phyloP scores from a whole-genome alignment of 2,329 filamentous ascomycete species.

The Xylariaceae sp. region DNA sequence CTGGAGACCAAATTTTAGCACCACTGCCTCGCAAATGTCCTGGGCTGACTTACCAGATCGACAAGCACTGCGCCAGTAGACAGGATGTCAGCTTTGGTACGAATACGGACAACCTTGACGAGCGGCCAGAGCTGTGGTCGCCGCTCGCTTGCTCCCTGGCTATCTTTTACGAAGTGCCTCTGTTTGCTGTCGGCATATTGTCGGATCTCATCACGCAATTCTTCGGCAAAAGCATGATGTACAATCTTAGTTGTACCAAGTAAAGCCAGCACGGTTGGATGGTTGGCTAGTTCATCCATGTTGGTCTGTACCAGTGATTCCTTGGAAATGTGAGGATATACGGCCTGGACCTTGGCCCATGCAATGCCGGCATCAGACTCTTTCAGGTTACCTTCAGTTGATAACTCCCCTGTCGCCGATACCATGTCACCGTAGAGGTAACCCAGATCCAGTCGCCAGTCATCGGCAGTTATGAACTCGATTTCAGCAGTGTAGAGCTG shows the following conservation, averaged over 20 bases:
- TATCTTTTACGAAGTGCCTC: conserved; percentile 12
- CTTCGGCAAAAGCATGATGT: conserved; percentile 23
- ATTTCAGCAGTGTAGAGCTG: conserved; percentile 45
- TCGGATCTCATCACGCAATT: conserved; percentile 40
- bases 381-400: conserved; percentile 28
- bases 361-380: conserved; percentile 36
- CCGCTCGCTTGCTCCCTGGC: neutral
- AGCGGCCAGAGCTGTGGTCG: conserved; percentile 33
- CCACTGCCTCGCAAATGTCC: neutral
- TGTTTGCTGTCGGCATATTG: conserved; percentile 49
- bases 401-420: conserved; percentile 29
- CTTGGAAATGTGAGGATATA: conserved; percentile 22
- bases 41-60: conserved; percentile 35
- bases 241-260: conserved; percentile 40
- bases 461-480: conserved; percentile 44
- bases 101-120: conserved; percentile 36
- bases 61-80: conserved; percentile 48
- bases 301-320: conserved; percentile 10
- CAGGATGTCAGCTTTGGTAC: conserved; percentile 40
- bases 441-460: conserved; percentile 46
- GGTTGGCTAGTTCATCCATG: conserved; percentile 33
- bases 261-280: conserved; percentile 29
- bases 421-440: conserved; percentile 41
- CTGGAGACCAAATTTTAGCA: conserved; percentile 13
- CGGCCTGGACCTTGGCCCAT: conserved; percentile 32